A percentile compares a stretch with the other conserved stretches of the same genome.
phyloP scores from a whole-genome alignment of 2,329 filamentous ascomycete genomes.

The Venturiaceae sp. region DNA sequence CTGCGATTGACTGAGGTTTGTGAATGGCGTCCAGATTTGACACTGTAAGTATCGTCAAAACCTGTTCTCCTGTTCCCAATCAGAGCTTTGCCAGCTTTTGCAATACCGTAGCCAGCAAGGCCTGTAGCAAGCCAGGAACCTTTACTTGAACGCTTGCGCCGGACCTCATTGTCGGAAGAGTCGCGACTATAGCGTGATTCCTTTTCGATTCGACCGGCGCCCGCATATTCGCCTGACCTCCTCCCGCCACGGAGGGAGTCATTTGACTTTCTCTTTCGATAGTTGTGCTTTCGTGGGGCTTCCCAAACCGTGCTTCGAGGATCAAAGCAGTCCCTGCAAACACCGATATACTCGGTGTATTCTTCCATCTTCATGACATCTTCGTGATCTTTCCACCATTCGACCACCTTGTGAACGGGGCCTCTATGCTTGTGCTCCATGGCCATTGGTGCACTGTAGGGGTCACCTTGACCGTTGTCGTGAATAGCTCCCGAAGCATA shows the following conservation, averaged over 20 bases:
- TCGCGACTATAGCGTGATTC: conserved; percentile 40
- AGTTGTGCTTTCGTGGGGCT: conserved; percentile 52
- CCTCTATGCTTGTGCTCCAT: conserved; percentile 45
- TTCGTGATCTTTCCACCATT: conserved; percentile 54
- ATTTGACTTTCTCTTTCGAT: conserved; percentile 20
- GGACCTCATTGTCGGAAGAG: conserved; percentile 41
- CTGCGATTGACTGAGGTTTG: conserved; percentile 22
- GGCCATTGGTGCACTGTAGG: conserved; percentile 26
- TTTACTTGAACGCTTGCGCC: conserved; percentile 27
- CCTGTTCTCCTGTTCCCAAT: conserved; percentile 39
- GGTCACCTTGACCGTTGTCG: conserved; percentile 11
- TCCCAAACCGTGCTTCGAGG: conserved; percentile 45
- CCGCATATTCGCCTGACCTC: conserved; percentile 8
- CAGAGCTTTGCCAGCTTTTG: conserved; percentile 42
- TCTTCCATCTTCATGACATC: conserved; percentile 58
- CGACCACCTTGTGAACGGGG: conserved; percentile 44
- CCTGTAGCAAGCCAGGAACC: conserved; percentile 44
- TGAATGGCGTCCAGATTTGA: conserved; percentile 40
- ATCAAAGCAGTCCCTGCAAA: conserved; percentile 57
- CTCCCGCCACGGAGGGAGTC: conserved; percentile 18
- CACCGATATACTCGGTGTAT: conserved; percentile 57
- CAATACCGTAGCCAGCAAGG: conserved; percentile 43
- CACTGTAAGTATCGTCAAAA: conserved; percentile 51
- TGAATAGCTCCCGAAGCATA: neutral
- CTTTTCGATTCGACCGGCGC: conserved; percentile 44